A percentile compares a stretch with the other conserved stretches of the same genome.
phyloP scores from a whole-genome alignment of 2,329 filamentous ascomycete genomes.

The Botrytis sinoallii region DNA sequence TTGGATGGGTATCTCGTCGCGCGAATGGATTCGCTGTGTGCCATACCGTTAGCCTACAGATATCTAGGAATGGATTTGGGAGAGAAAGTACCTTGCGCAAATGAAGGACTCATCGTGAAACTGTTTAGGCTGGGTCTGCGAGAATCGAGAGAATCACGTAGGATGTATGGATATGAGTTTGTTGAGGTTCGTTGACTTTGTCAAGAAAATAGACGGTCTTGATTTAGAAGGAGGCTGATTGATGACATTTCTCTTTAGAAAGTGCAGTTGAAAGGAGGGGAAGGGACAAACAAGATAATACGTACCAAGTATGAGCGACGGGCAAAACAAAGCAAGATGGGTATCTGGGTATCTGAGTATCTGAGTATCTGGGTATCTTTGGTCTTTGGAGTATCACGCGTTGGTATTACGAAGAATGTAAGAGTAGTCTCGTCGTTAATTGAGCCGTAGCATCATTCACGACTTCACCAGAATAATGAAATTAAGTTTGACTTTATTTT shows the following conservation, averaged over 20 bases:
- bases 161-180: neutral
- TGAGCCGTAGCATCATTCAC: neutral
- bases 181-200: neutral
- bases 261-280: neutral
- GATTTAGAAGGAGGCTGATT: neutral
- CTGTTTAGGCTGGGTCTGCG: neutral
- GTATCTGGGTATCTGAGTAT: neutral
- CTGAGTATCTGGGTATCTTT: neutral
- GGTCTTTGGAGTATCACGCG: neutral
- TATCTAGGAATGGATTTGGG: neutral
- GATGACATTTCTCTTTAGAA: neutral
- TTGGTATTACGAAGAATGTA: neutral
- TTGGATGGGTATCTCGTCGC: conserved; percentile 63
- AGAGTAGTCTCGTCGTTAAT: neutral
- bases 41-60: neutral
- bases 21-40: conserved; percentile 70
- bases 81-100: conserved; percentile 14
- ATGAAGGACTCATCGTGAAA: conserved; percentile 10
- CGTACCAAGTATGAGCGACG: neutral
- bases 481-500: neutral
- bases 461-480: neutral
- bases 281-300: neutral
- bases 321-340: neutral
- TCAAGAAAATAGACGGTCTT: neutral
- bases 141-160: neutral